Conservation (phyloP, 2,329 filamentous ascomycete genomes). For the Elsinoe australis region DNA sequence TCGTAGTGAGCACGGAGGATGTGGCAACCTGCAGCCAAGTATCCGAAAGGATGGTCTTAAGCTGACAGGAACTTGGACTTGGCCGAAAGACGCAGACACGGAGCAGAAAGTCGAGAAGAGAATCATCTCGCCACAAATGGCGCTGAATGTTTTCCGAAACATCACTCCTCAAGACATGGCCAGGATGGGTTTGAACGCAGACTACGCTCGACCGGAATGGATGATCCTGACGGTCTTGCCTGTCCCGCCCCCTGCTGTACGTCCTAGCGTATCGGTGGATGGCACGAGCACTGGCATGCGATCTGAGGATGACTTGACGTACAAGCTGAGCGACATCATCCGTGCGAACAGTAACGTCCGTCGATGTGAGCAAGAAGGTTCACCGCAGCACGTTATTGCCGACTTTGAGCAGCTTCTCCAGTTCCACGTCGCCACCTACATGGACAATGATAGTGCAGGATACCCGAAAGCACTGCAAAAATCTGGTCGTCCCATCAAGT, state of each 20-base stretch:
- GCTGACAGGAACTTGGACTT: constrained; percentile 68
- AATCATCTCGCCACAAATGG: constrained; percentile 73
- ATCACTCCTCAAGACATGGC: constrained; percentile 74
- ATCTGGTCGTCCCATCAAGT: constrained; percentile 91
- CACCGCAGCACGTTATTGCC: constrained; percentile 78
- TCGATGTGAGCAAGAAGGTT: constrained; percentile 83
- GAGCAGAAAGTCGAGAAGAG: constrained; percentile 75
- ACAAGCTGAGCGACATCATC: constrained; percentile 97
- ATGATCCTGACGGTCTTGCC: constrained; percentile 94
- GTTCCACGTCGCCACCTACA: constrained; percentile 97
- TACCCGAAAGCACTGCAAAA: constrained; percentile 93
- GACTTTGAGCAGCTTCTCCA: constrained; percentile 91
- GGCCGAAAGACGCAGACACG: constrained; percentile 60
- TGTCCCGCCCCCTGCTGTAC: constrained; percentile 89
- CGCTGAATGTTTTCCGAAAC: constrained; percentile 75
- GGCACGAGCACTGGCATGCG: constrained; percentile 85
- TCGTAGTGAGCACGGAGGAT: constrained; percentile 66
- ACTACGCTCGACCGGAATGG: constrained; percentile 96
- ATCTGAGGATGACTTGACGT: constrained; percentile 97
- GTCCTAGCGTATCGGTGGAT: constrained; percentile 95
- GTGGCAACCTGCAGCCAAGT: constrained; percentile 81
- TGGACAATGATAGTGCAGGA: constrained; percentile 99
- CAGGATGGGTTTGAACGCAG: constrained; percentile 84
- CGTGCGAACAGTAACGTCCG: constrained; percentile 93
- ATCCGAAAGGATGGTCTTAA: constrained; percentile 82